Evolutionary conservation across 257 asterid species (phyloP).

Genomic region (Gynochthodes officinalis): DNA sequence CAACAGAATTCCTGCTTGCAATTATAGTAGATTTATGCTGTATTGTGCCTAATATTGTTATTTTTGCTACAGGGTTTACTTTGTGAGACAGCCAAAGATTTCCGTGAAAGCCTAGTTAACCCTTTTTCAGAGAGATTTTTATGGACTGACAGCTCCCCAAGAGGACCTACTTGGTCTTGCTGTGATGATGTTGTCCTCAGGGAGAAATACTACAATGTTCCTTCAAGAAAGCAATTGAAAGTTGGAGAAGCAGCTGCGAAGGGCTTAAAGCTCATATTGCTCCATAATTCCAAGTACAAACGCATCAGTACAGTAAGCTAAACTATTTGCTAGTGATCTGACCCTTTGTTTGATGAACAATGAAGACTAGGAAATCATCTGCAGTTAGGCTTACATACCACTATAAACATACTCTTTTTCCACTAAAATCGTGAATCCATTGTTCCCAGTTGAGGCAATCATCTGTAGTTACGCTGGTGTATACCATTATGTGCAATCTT

Average conservation of each 20-base stretch:
- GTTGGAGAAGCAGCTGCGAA: slow-evolving; percentile 47
- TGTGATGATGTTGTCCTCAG: slow-evolving; percentile 53
- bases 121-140: slow-evolving; percentile 67
- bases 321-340: background rate
- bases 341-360: background rate
- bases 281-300: slow-evolving; percentile 61
- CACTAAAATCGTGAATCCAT: too few relatives aligned
- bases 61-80: slow-evolving; percentile 53
- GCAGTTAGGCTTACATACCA: too few relatives aligned
- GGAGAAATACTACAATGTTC: slow-evolving; percentile 56
- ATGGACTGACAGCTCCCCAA: slow-evolving; percentile 60
- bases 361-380: too few relatives aligned
- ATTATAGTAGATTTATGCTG: background rate
- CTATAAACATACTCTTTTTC: too few relatives aligned
- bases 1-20: background rate
- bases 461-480: too few relatives aligned
- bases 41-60: background rate
- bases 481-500: too few relatives aligned
- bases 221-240: slow-evolving; percentile 45
- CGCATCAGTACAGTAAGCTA: slow-evolving; percentile 16
- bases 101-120: slow-evolving; percentile 61
- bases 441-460: too few relatives aligned
- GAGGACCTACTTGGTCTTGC: slow-evolving; percentile 70
- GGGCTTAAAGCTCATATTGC: slow-evolving; percentile 76
- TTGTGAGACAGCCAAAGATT: slow-evolving; percentile 72